These are phyloP conservation scores for Salix purpurea DNA, from an alignment of 345 rosid species.

Conservation along the genomic window DNA sequence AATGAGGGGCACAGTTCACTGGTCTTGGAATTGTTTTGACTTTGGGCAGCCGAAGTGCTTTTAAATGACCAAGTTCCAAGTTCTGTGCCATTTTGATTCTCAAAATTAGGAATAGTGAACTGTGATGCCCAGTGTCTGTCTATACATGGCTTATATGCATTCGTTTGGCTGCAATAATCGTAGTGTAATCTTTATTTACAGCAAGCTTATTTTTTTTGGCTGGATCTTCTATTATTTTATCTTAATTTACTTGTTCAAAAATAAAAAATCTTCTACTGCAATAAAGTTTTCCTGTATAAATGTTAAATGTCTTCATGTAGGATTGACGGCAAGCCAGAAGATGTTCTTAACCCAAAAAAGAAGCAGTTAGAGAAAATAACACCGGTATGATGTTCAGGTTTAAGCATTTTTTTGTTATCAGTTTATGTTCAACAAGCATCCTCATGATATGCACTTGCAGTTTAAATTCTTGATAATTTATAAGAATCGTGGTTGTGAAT, in stretches of 20 bases:
- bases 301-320: constrained; percentile 29
- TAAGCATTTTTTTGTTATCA: neutral
- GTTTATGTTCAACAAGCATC: neutral
- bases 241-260: no score
- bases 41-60: neutral
- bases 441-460: neutral
- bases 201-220: neutral
- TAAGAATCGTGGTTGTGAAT: neutral
- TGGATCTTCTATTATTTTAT: no score
- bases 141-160: neutral
- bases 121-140: neutral
- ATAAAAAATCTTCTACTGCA: neutral
- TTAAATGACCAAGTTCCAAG: neutral
- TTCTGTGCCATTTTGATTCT: neutral
- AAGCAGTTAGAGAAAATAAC: constrained; percentile 93
- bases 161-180: neutral
- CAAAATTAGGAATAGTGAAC: neutral
- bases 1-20: neutral
- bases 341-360: constrained; percentile 86
- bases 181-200: neutral
- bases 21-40: neutral
- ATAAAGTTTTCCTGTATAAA: neutral
- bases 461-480: neutral
- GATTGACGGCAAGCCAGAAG: constrained; percentile 97
- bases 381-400: constrained; percentile 46